Evolutionary conservation across 169 alveolate species (phyloP).

Genomic region (Eimeria zaria): DNA sequence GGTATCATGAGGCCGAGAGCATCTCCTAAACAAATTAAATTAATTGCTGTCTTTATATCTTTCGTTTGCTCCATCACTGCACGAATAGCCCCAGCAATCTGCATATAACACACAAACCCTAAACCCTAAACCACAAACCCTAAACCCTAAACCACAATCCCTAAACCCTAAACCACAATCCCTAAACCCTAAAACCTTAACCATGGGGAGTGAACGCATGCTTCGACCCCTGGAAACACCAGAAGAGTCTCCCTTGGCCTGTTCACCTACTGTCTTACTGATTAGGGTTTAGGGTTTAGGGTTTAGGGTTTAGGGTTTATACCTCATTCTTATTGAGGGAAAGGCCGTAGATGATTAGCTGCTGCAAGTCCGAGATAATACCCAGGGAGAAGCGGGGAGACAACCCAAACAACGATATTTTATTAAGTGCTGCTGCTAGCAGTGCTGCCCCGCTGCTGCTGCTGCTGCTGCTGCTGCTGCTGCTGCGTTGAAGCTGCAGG

Average conservation of each 20-base stretch:
- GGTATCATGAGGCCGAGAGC: not conserved
- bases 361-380: not conserved
- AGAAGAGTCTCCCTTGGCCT: too few relatives aligned
- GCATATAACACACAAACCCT: not conserved
- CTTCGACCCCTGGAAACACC: too few relatives aligned
- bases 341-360: not conserved
- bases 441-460: constrained; percentile 16
- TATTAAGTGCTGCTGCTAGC: not conserved
- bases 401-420: not conserved
- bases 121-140: not conserved
- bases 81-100: not conserved
- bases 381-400: not conserved
- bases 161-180: not conserved
- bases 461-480: constrained; percentile 39
- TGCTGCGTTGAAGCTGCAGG: constrained; percentile 7
- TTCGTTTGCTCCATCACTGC: not conserved
- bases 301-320: not conserved
- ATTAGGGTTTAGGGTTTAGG: not conserved
- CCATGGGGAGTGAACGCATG: too few relatives aligned
- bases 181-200: not conserved
- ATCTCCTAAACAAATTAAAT: constrained; percentile 4
- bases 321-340: not conserved
- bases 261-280: too few relatives aligned
- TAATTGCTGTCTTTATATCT: not conserved
- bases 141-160: not conserved